Evolutionary conservation across 495 filamentous ascomycete species (phyloP), one percentile per base, ranked within the genome.

Genomic region (Lophiostoma macrostomum): DNA sequence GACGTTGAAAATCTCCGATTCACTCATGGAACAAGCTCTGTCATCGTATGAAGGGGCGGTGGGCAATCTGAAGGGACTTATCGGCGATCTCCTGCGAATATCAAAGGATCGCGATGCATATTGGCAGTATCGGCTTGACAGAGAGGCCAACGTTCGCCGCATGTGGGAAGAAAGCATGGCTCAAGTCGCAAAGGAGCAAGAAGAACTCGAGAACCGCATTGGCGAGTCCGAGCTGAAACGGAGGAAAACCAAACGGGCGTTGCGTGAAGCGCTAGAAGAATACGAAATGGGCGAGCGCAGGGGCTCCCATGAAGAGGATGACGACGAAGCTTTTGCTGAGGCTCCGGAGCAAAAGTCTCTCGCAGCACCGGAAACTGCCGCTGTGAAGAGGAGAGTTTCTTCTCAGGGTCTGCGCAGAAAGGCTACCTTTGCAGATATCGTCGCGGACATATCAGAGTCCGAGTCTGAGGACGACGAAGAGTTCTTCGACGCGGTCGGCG

Each of bases 111-210:
- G 94, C 23, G 93, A 98, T 69, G 81, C 88, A 0, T 95, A 96
- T 65, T 98, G 93, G 93, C 90, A 96, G 67, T 91, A 93, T 66
- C 82, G 93, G 13, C 77, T 98, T 23, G 90, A 91, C 63, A 83
- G 88, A 29, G 93, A 98, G 69, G 83, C 82, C 27, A 82, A 91
- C 64, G 81, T 96, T 63, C 82, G 93, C 23, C 82, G 86, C 36
- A 84, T 98, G 79, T 98, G 94, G 93, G 93, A 98, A 73, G 94
- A 97, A 56, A 97, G 90, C 70, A 97, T 98, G 93, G 87, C 90
- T 4, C 81, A 85, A 42, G 83, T 98, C 19, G 93, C 90, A 24
- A 81, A 84, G 49, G 93, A 98, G 65, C 93, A 98, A 56, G 94
- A 97, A 69, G 81, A 86, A 23, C 76, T 98, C 0, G 87, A 97